Base-by-base conservation (phyloP, 495 filamentous ascomycete species). In the Podospora bellae-mahoneyi region DNA sequence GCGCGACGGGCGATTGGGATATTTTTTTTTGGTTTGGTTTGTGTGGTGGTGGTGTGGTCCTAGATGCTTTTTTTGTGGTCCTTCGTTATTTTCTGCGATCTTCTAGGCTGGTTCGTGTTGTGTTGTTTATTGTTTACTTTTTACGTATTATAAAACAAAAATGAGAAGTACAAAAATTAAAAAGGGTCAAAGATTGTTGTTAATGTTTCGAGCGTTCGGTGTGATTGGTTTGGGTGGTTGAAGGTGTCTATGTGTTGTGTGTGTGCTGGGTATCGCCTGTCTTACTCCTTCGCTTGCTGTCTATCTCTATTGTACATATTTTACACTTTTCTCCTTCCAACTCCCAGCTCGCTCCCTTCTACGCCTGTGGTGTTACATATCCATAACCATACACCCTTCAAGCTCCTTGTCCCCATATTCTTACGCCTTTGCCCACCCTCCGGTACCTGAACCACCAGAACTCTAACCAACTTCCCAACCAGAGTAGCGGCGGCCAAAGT, bases 11-110 rank as follows among this genome's bases (percentile, higher is more conserved):
- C 32, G 60, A 64, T 26, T 56, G 19, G 48, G 62, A 34, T 61
- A 30, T 44, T 62, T 48, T 66, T 64, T 67, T 67, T 67, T 72
- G 66, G 67, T 66, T 16, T 34, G 53, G 56, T 65, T 67, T 20
- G 30, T 32, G 30, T 32, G 30, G 30, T 32, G 30, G 30, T 32
- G 30, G 30, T 32, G 30, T 32, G 30, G 30, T 32, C 30, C 34
- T 30, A 57, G 23, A 28, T 39, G 53, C 58, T 68, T 54, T 59
- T 15, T 57, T 27, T n/a, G 10, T 64, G 20, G 44, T 60, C 44
- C 32, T 68, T 59, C 39, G 59, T 48, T 69, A 32, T 32, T 32
- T 23, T 23, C 23, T 7, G 30, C 30, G 3, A 32, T 32, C 7
- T 32, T 32, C 30, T 32, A 32, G 30, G 30, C 7, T 32, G 30